phyloP scores from a whole-genome alignment of 2,329 filamentous ascomycete genomes.

The Alternaria arborescens region DNA sequence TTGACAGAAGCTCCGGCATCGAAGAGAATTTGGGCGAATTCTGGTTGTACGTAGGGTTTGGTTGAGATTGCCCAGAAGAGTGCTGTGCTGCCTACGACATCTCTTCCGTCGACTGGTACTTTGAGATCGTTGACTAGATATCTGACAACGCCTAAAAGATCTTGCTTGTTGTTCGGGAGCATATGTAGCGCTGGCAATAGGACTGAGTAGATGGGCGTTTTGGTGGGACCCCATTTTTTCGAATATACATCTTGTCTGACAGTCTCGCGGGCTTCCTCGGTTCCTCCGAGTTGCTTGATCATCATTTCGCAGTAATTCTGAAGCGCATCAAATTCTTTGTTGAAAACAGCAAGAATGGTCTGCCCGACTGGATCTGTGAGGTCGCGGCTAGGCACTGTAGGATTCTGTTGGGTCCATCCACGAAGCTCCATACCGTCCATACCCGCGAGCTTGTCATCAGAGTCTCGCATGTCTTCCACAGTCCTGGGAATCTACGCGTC shows the following conservation, averaged over 20 bases:
- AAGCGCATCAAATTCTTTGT: conserved; percentile 6
- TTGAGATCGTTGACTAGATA: conserved; percentile 20
- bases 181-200: conserved; percentile 18
- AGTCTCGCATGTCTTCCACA: conserved; percentile 17
- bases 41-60: conserved; percentile 23
- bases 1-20: conserved; percentile 25
- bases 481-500: conserved; percentile 5
- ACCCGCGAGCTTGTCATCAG: conserved; percentile 20
- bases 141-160: conserved; percentile 13
- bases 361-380: conserved; percentile 21
- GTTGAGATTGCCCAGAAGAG: conserved; percentile 26
- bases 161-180: conserved; percentile 6
- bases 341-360: conserved; percentile 13
- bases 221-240: conserved; percentile 24
- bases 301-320: conserved; percentile 10
- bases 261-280: conserved; percentile 12
- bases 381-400: conserved; percentile 20
- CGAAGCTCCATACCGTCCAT: conserved; percentile 28
- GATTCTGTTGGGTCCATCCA: conserved; percentile 17
- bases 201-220: conserved; percentile 20
- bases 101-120: conserved; percentile 23
- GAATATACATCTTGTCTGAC: conserved; percentile 18
- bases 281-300: conserved; percentile 11
- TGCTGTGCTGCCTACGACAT: conserved; percentile 21
- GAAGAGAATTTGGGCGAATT: conserved; percentile 27